These are phyloP conservation scores for Panicum virgatum DNA, from an alignment of 202 grass and related monocot genomes.

Conservation along the genomic window DNA sequence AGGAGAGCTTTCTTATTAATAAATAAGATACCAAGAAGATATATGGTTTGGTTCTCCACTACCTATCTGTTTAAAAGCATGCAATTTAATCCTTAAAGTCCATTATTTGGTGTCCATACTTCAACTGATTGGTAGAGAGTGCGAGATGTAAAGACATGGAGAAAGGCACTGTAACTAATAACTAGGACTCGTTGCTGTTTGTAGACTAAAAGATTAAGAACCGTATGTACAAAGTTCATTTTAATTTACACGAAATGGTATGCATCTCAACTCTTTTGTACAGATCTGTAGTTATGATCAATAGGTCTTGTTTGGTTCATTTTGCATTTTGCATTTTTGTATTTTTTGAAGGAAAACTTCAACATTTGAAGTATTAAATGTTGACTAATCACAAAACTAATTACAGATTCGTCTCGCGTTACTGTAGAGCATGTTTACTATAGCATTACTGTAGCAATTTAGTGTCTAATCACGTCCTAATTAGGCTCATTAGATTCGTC, in stretches of 20 bases:
- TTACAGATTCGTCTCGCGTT: too few relatives aligned
- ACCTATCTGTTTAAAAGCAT: background rate
- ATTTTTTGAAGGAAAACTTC: too few relatives aligned
- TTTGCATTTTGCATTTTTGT: too few relatives aligned
- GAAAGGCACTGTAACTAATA: conserved; percentile 1
- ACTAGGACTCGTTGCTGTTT: background rate
- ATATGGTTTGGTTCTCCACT: background rate
- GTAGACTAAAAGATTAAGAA: background rate
- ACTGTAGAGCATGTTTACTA: too few relatives aligned
- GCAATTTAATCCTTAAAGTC: background rate
- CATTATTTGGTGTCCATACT: conserved; percentile 3
- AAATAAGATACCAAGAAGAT: conserved; percentile 15
- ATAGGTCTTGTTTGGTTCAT: too few relatives aligned
- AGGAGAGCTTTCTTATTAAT: conserved; percentile 52
- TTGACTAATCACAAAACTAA: too few relatives aligned
- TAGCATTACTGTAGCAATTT: too few relatives aligned
- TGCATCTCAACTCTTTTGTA: background rate
- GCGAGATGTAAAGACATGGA: background rate
- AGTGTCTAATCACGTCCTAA: too few relatives aligned
- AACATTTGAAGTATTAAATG: too few relatives aligned
- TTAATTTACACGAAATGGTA: background rate
- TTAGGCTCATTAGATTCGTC: too few relatives aligned
- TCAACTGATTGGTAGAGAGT: conserved; percentile 26
- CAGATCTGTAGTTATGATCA: background rate
- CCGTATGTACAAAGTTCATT: background rate